Evolutionary conservation across 768 basidiomycete species (phyloP), one percentile per base, ranked within the genome.

Genomic region (Guyanaporus albipodus): DNA sequence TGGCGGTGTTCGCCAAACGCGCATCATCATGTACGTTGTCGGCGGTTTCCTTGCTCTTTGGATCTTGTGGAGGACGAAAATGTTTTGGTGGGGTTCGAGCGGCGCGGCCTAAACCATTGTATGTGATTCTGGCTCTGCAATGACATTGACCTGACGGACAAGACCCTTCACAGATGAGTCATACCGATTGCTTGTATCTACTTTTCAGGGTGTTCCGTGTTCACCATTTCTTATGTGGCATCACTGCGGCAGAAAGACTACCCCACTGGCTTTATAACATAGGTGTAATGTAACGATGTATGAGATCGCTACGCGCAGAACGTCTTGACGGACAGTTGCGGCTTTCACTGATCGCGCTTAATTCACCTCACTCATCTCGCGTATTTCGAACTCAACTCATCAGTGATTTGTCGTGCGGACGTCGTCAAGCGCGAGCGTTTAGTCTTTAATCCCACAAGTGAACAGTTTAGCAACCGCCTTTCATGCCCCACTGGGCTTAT

Each of bases 1-100:
- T 24, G 82, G 85, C 1, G 77, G 83, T 11, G 69, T 87, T 33
- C 84, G 80, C 63, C 81, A 83, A 33, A 84, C 78, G 70, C 74
- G 85, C 24, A 77, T 87, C 34, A 85, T 83, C 11, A 64, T 80
- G 46, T 75, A 80, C 37, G 70, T 84, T 26, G 78, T 84, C 12
- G 71, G 63, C 0, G 63, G 73, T 2, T 76, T 87, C 54, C 47
- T 89, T 33, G 55, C 64, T 0, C 63, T 87, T 18, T 85, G 81
- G 81, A 40, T 87, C 4, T 37, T 71, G 10, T 75, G 73, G 60
- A 79, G 73, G 62, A 53, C 80, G 12, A 68, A 72, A 39, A 63
- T 67, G n/a, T 74, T 75, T 70, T 80, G 79, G 78, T 61, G 61
- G 58, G 31, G 36, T 18, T 59, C 55, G 8, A 44, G 44, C n/a